Conservation (phyloP, 495 filamentous ascomycete genomes). For the Aspergillus coremiiformis region DNA sequence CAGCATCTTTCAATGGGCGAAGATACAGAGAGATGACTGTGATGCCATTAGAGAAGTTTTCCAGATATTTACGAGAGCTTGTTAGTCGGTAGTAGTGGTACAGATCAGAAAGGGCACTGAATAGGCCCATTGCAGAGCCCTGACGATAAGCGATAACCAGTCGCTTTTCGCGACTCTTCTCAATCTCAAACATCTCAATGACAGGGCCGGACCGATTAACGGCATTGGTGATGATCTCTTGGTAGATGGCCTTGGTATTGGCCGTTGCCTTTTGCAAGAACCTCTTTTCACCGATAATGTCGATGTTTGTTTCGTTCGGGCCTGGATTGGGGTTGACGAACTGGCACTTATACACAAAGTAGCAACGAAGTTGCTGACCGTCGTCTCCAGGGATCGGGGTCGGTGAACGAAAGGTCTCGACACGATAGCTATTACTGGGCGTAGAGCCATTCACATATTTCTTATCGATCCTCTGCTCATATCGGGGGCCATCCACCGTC, state of each 20-base stretch:
- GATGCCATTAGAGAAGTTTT: conserved; percentile 98
- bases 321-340: conserved; percentile 69
- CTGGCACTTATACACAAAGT: conserved; percentile 95
- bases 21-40: conserved; percentile 94
- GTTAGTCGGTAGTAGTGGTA: conserved; percentile 99
- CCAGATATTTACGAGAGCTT: conserved; percentile 92
- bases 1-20: conserved; percentile 52
- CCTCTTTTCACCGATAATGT: conserved; percentile 85
- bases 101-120: conserved; percentile 89
- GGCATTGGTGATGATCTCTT: conserved; percentile 80
- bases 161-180: conserved; percentile 81
- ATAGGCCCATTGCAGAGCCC: conserved; percentile 85
- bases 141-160: conserved; percentile 91
- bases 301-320: conserved; percentile 76
- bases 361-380: conserved; percentile 84
- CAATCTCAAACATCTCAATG: conserved; percentile 96
- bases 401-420: conserved; percentile 90
- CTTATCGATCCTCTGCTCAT: conserved; percentile 87
- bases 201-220: conserved; percentile 82
- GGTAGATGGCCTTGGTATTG: conserved; percentile 92
- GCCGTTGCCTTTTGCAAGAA: conserved; percentile 92
- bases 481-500: conserved; percentile 67
- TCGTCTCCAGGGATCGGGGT: conserved; percentile 61
- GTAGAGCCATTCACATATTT: conserved; percentile 80
- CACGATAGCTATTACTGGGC: conserved; percentile 67